Evolutionary conservation across 495 filamentous ascomycete genomes (phyloP).

Genomic region (Penicillium pancosmium): DNA sequence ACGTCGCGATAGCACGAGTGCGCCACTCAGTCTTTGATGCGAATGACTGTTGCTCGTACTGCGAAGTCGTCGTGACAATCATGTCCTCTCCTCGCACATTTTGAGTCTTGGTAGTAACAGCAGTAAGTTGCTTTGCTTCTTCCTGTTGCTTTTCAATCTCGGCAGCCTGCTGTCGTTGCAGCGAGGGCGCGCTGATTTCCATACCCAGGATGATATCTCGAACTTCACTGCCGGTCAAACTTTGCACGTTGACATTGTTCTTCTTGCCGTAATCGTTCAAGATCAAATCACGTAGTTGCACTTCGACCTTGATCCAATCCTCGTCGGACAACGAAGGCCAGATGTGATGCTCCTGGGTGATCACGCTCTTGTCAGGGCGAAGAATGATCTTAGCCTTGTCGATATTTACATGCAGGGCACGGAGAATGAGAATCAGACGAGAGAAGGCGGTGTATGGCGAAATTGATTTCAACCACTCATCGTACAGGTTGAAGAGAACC

Average conservation of each 20-base stretch:
- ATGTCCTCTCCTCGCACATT: slow-evolving; percentile 98
- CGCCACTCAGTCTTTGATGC: slow-evolving; percentile 99
- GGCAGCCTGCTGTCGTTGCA: slow-evolving; percentile 98
- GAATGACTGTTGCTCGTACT: slow-evolving; percentile 96
- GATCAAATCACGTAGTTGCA: slow-evolving; percentile 92
- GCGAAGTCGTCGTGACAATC: slow-evolving; percentile 95
- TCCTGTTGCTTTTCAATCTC: slow-evolving; percentile 99
- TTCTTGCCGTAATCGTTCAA: slow-evolving; percentile 99
- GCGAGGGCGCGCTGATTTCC: slow-evolving; percentile 97
- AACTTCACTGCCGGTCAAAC: slow-evolving; percentile 94
- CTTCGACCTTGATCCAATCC: slow-evolving; percentile 99
- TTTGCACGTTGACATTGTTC: slow-evolving; percentile 98
- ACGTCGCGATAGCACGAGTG: slow-evolving; percentile 92
- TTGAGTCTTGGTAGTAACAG: slow-evolving; percentile 97
- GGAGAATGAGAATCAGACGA: slow-evolving; percentile 89
- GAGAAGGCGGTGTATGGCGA: slow-evolving; percentile 99
- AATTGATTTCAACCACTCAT: slow-evolving; percentile 98
- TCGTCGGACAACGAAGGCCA: slow-evolving; percentile 96
- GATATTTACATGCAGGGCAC: slow-evolving; percentile 94
- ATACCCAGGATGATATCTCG: slow-evolving; percentile 99
- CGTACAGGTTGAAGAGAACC: slow-evolving; percentile 99
- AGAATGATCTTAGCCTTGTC: slow-evolving; percentile 98
- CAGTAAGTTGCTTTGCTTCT: slow-evolving; percentile 94
- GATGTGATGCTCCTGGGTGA: slow-evolving; percentile 98
- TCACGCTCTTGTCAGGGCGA: slow-evolving; percentile 97